Evolutionary conservation across 306 rosid species (phyloP), one percentile per base, ranked within the genome.

Genomic region (Acmispon strigosus): DNA sequence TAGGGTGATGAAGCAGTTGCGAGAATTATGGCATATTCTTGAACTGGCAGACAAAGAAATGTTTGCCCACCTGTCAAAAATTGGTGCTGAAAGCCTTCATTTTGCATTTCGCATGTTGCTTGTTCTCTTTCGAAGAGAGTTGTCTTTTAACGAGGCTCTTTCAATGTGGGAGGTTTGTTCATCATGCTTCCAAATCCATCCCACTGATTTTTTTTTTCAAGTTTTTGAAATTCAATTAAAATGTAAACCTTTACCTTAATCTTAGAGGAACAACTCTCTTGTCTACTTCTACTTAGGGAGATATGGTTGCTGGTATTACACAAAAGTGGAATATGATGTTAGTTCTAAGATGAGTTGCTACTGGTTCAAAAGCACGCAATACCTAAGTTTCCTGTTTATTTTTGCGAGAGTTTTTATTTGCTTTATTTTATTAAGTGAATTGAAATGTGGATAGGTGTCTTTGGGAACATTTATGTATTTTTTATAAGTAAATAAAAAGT

Each of bases 21-120:
- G 43, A 77, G 85, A 81, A 73, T 78, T 92, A 73, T 92, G 96
- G 96, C 80, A 81, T 85, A 84, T 90, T 76, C 83, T 92, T 74
- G 98, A 92, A 76, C 75, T 90, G 69, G 82, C 87, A 52, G 93
- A 92, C 82, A 84, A 76, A 71, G 96, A 92, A 81, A 84, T 88
- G 73, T 90, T 86, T 81, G 56, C 82, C 18, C 98, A 92, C 80
- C 84, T 92, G 53, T 82, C 96, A 29, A 84, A 86, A 57, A 88
- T 92, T 75, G 98, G 96, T 73, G 98, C 98, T 18, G 96, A 92
- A 76, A 92, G 96, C 83, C 93, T 92, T 55, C 98, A 92, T 85
- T 92, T 92, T 82, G 98, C 96, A 9, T 92, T 92, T 74, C 91
- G 89, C 57, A 92, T 92, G 98, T 84, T 92, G 84, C 81, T 92